Evolutionary conservation across 768 basidiomycete species (phyloP).

Genomic region (Rhizopogon vinicolor): DNA sequence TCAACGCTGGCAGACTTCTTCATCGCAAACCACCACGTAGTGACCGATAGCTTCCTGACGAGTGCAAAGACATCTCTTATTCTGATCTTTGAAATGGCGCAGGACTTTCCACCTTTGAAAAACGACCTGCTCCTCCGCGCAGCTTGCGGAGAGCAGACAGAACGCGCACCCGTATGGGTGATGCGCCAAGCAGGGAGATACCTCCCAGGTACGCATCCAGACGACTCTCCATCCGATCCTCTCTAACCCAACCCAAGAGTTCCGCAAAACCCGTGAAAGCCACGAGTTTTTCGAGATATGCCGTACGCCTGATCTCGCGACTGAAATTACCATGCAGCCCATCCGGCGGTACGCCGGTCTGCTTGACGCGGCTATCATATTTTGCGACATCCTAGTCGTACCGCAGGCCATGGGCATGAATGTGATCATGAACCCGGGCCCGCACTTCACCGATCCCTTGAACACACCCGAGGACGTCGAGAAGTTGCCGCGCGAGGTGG

Average conservation of each 20-base stretch:
- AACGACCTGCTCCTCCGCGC: slow-evolving; percentile 91
- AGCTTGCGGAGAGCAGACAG: slow-evolving; percentile 82
- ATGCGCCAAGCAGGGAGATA: slow-evolving; percentile 98
- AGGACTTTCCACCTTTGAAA: slow-evolving; percentile 64
- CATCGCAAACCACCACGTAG: background rate
- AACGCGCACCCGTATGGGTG: slow-evolving; percentile 95
- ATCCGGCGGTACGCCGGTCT: slow-evolving; percentile 83
- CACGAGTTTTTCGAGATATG: slow-evolving; percentile 97
- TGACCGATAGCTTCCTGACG: background rate
- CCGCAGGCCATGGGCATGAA: slow-evolving; percentile 98
- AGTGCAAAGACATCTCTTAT: background rate
- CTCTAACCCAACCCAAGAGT: slow-evolving; percentile 51
- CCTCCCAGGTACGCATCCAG: slow-evolving; percentile 68
- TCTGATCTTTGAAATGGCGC: slow-evolving; percentile 24
- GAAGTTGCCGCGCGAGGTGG: slow-evolving; percentile 57
- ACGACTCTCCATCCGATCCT: background rate
- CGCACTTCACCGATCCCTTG: slow-evolving; percentile 85
- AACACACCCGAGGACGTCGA: slow-evolving; percentile 66
- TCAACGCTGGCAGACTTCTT: background rate
- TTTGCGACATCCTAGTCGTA: slow-evolving; percentile 96
- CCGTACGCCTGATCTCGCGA: slow-evolving; percentile 85
- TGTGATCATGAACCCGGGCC: slow-evolving; percentile 90
- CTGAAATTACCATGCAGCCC: slow-evolving; percentile 89
- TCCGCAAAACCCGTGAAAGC: slow-evolving; percentile 75
- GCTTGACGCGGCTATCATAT: slow-evolving; percentile 95